Conservation (phyloP, 371 early-diverging fungal genomes). For the Conidiobolus incongruus region DNA sequence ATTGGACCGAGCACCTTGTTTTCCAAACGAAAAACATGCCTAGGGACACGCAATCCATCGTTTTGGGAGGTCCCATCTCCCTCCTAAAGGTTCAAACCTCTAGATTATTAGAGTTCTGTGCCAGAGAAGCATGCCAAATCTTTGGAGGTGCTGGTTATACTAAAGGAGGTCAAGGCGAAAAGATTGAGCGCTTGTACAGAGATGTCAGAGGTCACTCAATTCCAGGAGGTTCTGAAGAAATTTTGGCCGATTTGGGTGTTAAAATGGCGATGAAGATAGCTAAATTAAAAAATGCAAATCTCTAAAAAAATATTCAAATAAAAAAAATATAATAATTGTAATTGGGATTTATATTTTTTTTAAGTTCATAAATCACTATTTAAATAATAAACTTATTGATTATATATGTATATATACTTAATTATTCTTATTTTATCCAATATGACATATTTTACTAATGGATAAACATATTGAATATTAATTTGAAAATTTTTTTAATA, state of each 20-base stretch:
- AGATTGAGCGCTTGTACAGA: conserved; percentile 64
- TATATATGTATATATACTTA: too few species aligned
- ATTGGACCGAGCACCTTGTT: conserved; percentile 52
- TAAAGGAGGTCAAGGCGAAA: conserved; percentile 60
- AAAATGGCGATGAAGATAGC: conserved; percentile 49
- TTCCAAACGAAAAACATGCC: conserved; percentile 44
- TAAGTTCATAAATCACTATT: too few species aligned
- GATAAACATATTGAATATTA: too few species aligned
- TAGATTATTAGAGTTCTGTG: conserved; percentile 66
- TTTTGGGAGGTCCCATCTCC: conserved; percentile 67
- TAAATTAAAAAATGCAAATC: conserved; percentile 27
- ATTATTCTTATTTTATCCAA: conserved; percentile 20
- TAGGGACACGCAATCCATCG: conserved; percentile 32
- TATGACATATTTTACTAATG: conserved; percentile 61
- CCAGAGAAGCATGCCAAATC: conserved; percentile 76
- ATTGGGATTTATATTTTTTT: conserved; percentile 49
- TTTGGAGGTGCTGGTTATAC: conserved; percentile 75
- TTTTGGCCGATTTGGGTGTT: conserved; percentile 54
- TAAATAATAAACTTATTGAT: too few species aligned
- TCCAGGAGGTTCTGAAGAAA: conserved; percentile 80
- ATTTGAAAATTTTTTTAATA: too few species aligned
- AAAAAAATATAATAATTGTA: conserved; percentile 79
- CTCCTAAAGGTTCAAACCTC: conserved; percentile 69
- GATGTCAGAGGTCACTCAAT: conserved; percentile 72
- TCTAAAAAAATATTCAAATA: conserved; percentile 12